Conservation (phyloP, 345 rosid genomes). For the Raphanus raphanistrum region DNA sequence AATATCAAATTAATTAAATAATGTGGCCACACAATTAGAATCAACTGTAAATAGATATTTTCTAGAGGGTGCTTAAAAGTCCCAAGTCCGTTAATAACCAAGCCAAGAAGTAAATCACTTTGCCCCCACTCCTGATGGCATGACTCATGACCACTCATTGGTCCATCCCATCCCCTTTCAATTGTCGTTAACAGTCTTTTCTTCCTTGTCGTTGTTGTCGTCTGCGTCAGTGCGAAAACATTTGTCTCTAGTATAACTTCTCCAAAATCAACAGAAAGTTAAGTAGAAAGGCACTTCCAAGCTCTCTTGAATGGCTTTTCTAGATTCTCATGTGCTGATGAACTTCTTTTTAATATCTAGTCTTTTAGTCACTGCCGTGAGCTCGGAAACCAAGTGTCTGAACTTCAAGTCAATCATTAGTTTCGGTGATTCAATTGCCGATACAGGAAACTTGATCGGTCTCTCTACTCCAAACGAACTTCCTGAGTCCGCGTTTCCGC, state of each 20-base stretch:
- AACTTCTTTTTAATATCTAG: background rate
- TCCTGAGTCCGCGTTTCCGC: slow-evolving; percentile 33
- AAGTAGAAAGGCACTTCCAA: background rate
- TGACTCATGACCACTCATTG: background rate
- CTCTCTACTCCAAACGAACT: slow-evolving; percentile 14
- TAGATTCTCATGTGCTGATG: background rate
- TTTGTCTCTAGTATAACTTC: background rate
- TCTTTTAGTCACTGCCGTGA: background rate
- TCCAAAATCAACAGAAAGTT: background rate
- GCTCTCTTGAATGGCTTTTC: slow-evolving; percentile 14
- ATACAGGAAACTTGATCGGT: slow-evolving; percentile 48
- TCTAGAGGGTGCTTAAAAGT: background rate
- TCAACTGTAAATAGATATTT: background rate
- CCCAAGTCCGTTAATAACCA: background rate
- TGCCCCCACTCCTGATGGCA: too few species aligned
- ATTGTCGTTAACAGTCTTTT: background rate
- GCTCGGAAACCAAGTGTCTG: background rate
- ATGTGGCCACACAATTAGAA: background rate
- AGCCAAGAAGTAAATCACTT: background rate
- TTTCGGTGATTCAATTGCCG: slow-evolving; percentile 61
- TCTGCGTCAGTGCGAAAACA: background rate
- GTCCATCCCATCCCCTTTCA: background rate
- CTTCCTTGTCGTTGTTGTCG: background rate
- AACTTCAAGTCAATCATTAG: slow-evolving; percentile 43
- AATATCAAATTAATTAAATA: background rate